Evolutionary conservation across 108 stramenopile genomes (phyloP).

Genomic region (Parmales sp.): DNA sequence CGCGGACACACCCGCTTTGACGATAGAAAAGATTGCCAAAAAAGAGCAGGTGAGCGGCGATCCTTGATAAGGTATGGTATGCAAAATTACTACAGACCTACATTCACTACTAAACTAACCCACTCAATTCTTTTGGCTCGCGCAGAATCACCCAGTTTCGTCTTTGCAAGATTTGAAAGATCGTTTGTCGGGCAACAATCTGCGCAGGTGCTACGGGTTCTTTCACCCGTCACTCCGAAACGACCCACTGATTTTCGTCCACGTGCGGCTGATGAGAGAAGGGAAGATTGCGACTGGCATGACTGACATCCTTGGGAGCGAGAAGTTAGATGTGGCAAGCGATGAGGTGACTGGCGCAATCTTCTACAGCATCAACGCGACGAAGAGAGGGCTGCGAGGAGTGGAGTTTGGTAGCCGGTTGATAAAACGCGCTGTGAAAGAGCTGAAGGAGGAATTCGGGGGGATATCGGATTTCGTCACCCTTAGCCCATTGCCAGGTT

Average conservation of each 20-base stretch:
- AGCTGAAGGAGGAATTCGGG: conserved; percentile 19
- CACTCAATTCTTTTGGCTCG: no score
- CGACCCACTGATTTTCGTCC: conserved; percentile 79
- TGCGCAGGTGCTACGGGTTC: conserved; percentile 76
- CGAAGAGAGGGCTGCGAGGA: conserved; percentile 64
- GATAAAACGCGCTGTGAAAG: conserved; percentile 64
- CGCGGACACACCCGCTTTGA: conserved; percentile 60
- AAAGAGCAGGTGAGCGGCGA: conserved; percentile 82
- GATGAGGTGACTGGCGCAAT: conserved; percentile 53
- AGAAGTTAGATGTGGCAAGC: conserved; percentile 12
- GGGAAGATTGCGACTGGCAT: conserved; percentile 54
- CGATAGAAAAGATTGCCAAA: conserved; percentile 78
- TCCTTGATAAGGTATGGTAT: no score
- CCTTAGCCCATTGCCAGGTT: conserved; percentile 73
- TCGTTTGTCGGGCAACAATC: conserved; percentile 58
- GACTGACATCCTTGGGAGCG: conserved; percentile 15
- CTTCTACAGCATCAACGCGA: conserved; percentile 85
- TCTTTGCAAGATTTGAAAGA: conserved; percentile 68
- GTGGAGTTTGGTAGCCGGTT: conserved; percentile 79
- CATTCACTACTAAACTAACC: no score
- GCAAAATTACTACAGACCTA: no score
- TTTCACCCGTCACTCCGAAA: conserved; percentile 77
- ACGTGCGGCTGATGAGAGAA: conserved; percentile 59
- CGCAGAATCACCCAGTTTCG: conserved; percentile 75
- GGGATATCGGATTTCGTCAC: conserved; percentile 63